These are phyloP conservation scores for Ophiostoma sp. DNA, from an alignment of 2,329 filamentous ascomycete genomes.

Conservation along the genomic window DNA sequence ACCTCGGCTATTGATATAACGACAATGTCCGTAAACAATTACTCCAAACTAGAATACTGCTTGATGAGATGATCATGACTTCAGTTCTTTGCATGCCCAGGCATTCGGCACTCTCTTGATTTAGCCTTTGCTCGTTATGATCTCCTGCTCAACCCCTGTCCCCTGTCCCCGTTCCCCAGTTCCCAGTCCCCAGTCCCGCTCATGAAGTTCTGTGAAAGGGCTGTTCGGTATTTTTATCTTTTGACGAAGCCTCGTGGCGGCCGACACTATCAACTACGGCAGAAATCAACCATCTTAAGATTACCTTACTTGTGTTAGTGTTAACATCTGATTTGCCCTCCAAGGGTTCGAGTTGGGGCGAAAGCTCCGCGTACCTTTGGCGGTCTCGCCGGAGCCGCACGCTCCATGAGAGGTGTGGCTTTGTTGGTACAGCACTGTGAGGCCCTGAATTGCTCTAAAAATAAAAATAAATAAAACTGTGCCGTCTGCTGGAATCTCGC, in stretches of 20 bases:
- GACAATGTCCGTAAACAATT: background rate
- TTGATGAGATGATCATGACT: background rate
- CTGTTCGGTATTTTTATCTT: too few relatives aligned
- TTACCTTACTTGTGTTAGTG: too few relatives aligned
- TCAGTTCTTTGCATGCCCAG: background rate
- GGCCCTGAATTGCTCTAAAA: too few relatives aligned
- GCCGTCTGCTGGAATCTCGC: too few relatives aligned
- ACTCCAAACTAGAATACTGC: too few relatives aligned
- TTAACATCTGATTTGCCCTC: too few relatives aligned
- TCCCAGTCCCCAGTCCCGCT: too few relatives aligned
- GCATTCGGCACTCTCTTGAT: background rate
- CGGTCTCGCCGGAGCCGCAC: slow-evolving; percentile 3
- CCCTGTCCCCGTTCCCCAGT: background rate
- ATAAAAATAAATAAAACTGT: too few relatives aligned
- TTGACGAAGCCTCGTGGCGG: background rate
- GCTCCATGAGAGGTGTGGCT: background rate
- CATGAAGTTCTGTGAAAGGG: too few relatives aligned
- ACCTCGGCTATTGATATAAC: background rate
- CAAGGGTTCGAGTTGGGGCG: background rate
- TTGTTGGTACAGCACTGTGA: background rate
- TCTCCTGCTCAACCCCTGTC: background rate
- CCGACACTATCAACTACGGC: too few relatives aligned
- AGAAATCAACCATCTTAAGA: too few relatives aligned
- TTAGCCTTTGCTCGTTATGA: background rate
- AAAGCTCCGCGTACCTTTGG: background rate